phyloP scores from a whole-genome alignment of 345 rosid species.

The Moricandia arvensis region DNA sequence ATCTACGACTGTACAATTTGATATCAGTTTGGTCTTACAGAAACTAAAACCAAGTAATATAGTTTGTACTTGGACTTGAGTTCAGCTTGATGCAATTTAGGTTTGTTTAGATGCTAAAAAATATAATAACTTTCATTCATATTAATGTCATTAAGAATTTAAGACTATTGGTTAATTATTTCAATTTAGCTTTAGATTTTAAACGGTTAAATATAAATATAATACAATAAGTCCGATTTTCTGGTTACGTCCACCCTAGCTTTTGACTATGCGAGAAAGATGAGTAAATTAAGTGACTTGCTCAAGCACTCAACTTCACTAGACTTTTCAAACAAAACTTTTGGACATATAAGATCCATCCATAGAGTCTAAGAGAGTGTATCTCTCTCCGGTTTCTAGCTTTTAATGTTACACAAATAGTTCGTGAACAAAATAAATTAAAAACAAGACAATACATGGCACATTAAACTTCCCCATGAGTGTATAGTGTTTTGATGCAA shows the following conservation, averaged over 20 bases:
- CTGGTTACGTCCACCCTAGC: neutral
- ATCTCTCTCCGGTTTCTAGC: neutral
- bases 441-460: constrained; percentile 22
- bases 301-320: neutral
- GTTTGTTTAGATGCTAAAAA: neutral
- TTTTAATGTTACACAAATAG: constrained; percentile 7
- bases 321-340: constrained; percentile 28
- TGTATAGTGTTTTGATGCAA: neutral
- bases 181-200: neutral
- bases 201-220: neutral
- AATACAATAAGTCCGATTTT: neutral
- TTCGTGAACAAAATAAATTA: neutral
- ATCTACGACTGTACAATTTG: neutral
- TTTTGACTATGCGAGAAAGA: neutral
- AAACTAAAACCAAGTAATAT: neutral
- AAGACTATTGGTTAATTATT: neutral
- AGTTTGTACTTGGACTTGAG: too few species aligned
- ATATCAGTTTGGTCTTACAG: neutral
- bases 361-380: constrained; percentile 13
- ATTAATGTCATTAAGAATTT: too few species aligned
- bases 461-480: neutral
- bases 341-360: constrained; percentile 20
- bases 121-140: too few species aligned
- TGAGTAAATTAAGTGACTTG: neutral
- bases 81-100: too few species aligned